These are phyloP conservation scores for Trichoderma sp. DNA, from an alignment of 2,329 filamentous ascomycete species.

Conservation along the genomic window DNA sequence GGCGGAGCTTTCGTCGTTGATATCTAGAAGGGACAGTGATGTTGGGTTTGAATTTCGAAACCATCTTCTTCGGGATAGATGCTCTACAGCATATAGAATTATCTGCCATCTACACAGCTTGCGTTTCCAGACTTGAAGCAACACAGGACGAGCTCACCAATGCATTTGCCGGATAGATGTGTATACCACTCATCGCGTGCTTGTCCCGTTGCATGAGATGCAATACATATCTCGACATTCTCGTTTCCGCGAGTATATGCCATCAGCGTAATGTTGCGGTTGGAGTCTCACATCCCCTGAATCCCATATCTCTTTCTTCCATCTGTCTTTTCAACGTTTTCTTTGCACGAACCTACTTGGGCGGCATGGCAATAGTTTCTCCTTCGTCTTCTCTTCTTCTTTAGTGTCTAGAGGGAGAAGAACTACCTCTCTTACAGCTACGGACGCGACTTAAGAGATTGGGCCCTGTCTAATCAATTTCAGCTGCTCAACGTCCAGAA, in stretches of 20 bases:
- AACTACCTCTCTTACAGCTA: not conserved
- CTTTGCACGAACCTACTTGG: not conserved
- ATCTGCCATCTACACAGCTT: not conserved
- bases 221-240: no score
- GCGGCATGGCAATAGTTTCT: not conserved
- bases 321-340: not conserved
- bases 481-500: not conserved
- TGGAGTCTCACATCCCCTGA: not conserved
- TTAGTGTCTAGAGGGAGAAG: not conserved
- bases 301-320: not conserved
- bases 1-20: conserved; percentile 66
- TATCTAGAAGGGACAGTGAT: conserved; percentile 26
- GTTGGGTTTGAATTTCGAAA: not conserved
- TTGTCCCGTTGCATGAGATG: not conserved
- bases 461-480: not conserved
- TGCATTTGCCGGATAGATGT: not conserved
- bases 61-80: not conserved
- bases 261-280: not conserved
- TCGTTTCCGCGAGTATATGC: not conserved
- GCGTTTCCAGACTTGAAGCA: not conserved
- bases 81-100: not conserved
- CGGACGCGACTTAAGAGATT: not conserved
- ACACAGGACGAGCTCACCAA: not conserved
- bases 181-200: not conserved
- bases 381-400: not conserved